Conservation (phyloP, 169 alveolate species). For the Amoebophrya sp. region DNA sequence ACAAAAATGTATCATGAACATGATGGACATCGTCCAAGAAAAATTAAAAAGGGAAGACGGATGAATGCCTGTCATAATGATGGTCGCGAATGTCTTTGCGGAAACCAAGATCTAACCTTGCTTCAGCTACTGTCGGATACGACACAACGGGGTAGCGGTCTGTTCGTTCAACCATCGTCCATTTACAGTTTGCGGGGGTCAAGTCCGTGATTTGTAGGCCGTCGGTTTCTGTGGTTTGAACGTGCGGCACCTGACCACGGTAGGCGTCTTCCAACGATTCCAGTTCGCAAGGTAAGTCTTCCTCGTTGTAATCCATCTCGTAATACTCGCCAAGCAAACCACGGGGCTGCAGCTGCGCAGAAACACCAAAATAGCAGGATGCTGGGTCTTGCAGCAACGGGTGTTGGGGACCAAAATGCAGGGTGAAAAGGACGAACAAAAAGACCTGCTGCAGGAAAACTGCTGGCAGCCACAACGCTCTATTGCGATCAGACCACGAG, state of each 20-base stretch:
- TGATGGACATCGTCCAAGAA: too few relatives aligned
- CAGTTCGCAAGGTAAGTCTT: neutral
- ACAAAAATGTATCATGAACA: too few relatives aligned
- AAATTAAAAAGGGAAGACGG: too few relatives aligned
- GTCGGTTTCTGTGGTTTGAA: neutral
- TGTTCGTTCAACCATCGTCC: neutral
- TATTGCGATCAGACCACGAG: too few relatives aligned
- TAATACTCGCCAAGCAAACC: conserved; percentile 1
- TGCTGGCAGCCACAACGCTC: too few relatives aligned
- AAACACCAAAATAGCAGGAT: too few relatives aligned
- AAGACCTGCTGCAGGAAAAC: too few relatives aligned
- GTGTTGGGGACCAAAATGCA: too few relatives aligned
- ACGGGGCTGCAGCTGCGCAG: too few relatives aligned
- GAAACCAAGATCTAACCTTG: neutral
- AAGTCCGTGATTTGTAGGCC: neutral
- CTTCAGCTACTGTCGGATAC: neutral
- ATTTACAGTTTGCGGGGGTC: neutral
- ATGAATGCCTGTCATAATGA: too few relatives aligned
- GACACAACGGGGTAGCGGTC: neutral
- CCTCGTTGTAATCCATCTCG: neutral
- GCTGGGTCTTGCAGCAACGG: too few relatives aligned
- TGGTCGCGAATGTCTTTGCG: neutral
- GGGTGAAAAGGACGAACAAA: too few relatives aligned
- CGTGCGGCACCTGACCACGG: neutral
- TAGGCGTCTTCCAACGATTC: neutral